These are phyloP conservation scores for Marvania coccoides DNA, from an alignment of 139 green algal species.

Conservation along the genomic window DNA sequence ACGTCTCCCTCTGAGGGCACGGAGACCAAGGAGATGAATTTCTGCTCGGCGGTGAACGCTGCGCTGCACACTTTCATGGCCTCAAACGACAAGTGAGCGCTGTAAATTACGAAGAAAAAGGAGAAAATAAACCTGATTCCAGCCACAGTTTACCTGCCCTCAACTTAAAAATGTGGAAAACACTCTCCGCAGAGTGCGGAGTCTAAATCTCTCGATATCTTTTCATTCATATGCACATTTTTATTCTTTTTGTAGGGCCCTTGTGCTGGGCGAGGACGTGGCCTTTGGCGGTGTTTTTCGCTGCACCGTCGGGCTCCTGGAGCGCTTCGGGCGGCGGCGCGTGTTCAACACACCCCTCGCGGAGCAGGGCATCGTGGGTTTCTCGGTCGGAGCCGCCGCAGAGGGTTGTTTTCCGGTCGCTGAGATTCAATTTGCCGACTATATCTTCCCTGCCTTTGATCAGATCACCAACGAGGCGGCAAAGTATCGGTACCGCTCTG, in stretches of 20 bases:
- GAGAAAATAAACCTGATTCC: background rate
- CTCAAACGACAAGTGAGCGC: constrained; percentile 44
- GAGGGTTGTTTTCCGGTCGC: constrained; percentile 68
- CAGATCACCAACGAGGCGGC: constrained; percentile 89
- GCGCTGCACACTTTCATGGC: constrained; percentile 68
- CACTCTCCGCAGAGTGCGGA: background rate
- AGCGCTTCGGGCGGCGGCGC: constrained; percentile 62
- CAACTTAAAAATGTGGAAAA: background rate
- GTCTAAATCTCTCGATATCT: background rate
- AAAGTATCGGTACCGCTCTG: constrained; percentile 88
- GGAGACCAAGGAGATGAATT: constrained; percentile 45
- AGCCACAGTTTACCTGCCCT: background rate
- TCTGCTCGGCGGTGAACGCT: constrained; percentile 84
- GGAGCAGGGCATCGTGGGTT: constrained; percentile 89
- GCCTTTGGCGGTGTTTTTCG: constrained; percentile 90
- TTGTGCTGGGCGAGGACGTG: constrained; percentile 89
- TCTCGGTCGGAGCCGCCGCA: constrained; percentile 76
- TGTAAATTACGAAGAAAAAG: background rate
- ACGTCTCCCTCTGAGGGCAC: background rate
- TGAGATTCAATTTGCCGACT: constrained; percentile 91
- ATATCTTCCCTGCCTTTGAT: constrained; percentile 93
- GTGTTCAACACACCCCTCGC: constrained; percentile 93
- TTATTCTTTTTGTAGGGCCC: constrained; percentile 27
- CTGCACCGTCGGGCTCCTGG: constrained; percentile 71
- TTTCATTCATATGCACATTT: background rate